Base-by-base conservation (phyloP, 2,329 filamentous ascomycete species). In the Botrytis tulipae region DNA sequence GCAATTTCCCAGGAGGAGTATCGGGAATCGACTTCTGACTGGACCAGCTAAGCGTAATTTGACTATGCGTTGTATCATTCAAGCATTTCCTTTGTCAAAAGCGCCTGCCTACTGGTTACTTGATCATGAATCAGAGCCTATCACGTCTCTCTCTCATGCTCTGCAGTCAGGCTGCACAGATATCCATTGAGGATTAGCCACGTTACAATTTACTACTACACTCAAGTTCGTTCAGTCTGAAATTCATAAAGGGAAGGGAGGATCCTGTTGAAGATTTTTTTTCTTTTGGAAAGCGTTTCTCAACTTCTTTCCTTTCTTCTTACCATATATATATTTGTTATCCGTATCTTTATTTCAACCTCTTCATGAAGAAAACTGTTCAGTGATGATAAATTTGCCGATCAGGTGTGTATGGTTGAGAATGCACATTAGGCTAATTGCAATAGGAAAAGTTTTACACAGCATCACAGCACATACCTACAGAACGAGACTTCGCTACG, bases 61-160 rank as follows among this genome's bases (percentile, higher is more conserved):
- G 76, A 75, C 76, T 78, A 79, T 81, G 79, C 79, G 78, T 79
- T 81, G 80, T 81, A 80, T 80, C 78, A 79, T 78, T 80, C 76
- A 77, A 80, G 77, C 79, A 79, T 80, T 76, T 78, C 77, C 74
- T 78, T 79, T 79, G 74, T 80, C 75, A 76, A 79, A 74, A 79
- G 76, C 77, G 79, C 78, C 75, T 78, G 77, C 75, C 80, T 75
- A 81, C 78, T 81, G 79, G 79, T 75, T 80, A 74, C 75, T 77
- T 65, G 63, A 72, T 73, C 67, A 73, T 76, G 73, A 71, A 67
- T 72, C 73, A 77, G 76, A 78, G 77, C 79, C 79, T 79, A 81
- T 79, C 79, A 81, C 69, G 75, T 77, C 74, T 76, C 75, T 57
- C 32, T 77, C 73, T 78, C 71, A 74, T 74, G 75, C 77, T 77